Percentiles rank a stretch among this genome's conserved stretches.
Conservation (phyloP, 2,329 filamentous ascomycete genomes). For the Arthrobotrys conoides region DNA sequence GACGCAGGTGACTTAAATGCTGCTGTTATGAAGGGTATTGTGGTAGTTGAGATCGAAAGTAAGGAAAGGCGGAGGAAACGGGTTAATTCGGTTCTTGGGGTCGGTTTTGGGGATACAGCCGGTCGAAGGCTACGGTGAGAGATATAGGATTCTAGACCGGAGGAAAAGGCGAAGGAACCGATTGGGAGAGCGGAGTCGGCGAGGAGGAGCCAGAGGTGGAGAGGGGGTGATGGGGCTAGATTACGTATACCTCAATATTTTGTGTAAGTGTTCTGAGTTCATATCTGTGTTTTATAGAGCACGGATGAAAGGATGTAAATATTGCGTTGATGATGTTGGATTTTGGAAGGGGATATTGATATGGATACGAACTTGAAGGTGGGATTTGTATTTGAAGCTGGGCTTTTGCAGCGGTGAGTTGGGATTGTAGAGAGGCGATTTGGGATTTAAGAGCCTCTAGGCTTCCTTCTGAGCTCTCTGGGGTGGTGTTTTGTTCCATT, state of each 20-base stretch:
- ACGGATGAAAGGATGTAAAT: slow-evolving; percentile 40
- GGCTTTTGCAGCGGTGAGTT: slow-evolving; percentile 51
- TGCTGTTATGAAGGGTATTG: slow-evolving; percentile 81
- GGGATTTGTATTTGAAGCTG: slow-evolving; percentile 26
- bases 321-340: slow-evolving; percentile 41
- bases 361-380: not conserved
- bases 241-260: slow-evolving; percentile 5
- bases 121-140: slow-evolving; percentile 71
- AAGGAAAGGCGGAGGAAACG: slow-evolving; percentile 80
- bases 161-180: slow-evolving; percentile 89
- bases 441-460: slow-evolving; percentile 40
- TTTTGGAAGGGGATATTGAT: slow-evolving; percentile 9
- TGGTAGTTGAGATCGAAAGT: slow-evolving; percentile 78
- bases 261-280: slow-evolving; percentile 20
- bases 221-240: slow-evolving; percentile 37
- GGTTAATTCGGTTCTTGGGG: slow-evolving; percentile 70
- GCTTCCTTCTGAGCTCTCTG: not conserved
- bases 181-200: slow-evolving; percentile 85
- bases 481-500: slow-evolving; percentile 3
- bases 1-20: slow-evolving; percentile 71
- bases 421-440: slow-evolving; percentile 38
- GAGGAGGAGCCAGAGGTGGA: slow-evolving; percentile 81
- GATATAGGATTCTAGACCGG: slow-evolving; percentile 84
- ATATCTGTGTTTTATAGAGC: not conserved
- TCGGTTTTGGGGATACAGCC: slow-evolving; percentile 63